Evolutionary conservation across 352 stramenopile species (phyloP).

Genomic region (Phytophthora lateralis): DNA sequence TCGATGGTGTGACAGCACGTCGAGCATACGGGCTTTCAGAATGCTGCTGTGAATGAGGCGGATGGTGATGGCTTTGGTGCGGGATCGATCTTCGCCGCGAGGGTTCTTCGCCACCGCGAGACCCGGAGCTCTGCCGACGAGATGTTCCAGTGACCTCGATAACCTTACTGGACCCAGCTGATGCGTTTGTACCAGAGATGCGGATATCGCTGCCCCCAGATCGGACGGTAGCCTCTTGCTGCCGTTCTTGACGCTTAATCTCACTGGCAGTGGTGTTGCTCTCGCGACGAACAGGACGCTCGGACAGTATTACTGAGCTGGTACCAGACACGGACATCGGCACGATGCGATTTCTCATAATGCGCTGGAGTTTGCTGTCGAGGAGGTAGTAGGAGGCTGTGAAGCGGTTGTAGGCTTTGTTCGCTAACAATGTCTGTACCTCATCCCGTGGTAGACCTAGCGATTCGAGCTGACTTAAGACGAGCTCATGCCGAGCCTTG

Average conservation of each 20-base stretch:
- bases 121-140: conserved; percentile 13
- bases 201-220: conserved; percentile 14
- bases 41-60: conserved; percentile 18
- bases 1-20: conserved; percentile 20
- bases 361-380: conserved; percentile 55
- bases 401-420: conserved; percentile 65
- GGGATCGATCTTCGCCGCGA: conserved; percentile 18
- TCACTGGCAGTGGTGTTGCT: conserved; percentile 12
- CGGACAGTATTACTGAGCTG: conserved; percentile 3
- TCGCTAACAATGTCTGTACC: conserved; percentile 48
- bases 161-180: conserved; percentile 8
- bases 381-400: conserved; percentile 85
- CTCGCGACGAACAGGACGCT: conserved; percentile 9
- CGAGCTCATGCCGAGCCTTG: conserved; percentile 39
- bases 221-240: conserved; percentile 12
- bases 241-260: conserved; percentile 17
- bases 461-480: conserved; percentile 57
- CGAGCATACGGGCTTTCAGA: conserved; percentile 16
- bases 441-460: conserved; percentile 50
- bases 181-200: conserved; percentile 5
- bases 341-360: conserved; percentile 39
- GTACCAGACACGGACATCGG: conserved; percentile 2
- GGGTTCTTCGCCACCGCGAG: conserved; percentile 12
- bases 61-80: conserved; percentile 13
- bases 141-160: conserved; percentile 5